These are phyloP conservation scores for Rubroboletus pulcherrimus DNA, from an alignment of 768 basidiomycete genomes.

Conservation along the genomic window DNA sequence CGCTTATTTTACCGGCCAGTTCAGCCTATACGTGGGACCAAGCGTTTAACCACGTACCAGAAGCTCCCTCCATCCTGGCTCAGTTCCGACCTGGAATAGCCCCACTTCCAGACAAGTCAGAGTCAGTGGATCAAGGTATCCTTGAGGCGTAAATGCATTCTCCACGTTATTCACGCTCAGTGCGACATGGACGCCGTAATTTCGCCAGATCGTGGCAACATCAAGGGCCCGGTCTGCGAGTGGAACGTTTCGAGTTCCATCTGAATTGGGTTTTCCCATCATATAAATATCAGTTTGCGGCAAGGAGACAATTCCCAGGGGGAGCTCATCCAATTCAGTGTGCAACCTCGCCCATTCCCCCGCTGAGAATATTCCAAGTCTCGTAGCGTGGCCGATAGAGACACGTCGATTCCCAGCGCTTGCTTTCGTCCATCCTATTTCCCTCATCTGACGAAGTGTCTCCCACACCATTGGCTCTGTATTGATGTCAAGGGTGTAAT, in stretches of 20 bases:
- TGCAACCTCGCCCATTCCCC: conserved; percentile 44
- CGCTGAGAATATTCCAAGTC: conserved; percentile 48
- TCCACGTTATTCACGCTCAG: conserved; percentile 64
- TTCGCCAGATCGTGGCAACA: conserved; percentile 43
- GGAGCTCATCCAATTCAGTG: conserved; percentile 37
- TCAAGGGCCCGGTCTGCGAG: conserved; percentile 53
- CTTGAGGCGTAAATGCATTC: conserved; percentile 70
- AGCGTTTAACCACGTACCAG: conserved; percentile 37
- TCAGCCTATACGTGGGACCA: neutral
- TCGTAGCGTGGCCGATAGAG: conserved; percentile 59
- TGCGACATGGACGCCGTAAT: conserved; percentile 46
- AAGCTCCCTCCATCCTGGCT: conserved; percentile 42
- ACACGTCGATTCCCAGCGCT: conserved; percentile 36
- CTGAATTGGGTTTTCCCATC: conserved; percentile 44
- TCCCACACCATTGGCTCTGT: conserved; percentile 54
- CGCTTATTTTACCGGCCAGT: conserved; percentile 33
- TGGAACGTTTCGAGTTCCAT: conserved; percentile 26
- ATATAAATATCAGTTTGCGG: conserved; percentile 69
- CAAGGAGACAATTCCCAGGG: conserved; percentile 52
- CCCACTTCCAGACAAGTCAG: conserved; percentile 56
- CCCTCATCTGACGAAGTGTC: conserved; percentile 42
- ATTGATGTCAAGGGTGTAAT: conserved; percentile 56
- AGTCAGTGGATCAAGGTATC: conserved; percentile 57
- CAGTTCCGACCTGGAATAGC: conserved; percentile 55
- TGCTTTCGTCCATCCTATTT: conserved; percentile 24